Evolutionary conservation across 768 basidiomycete genomes (phyloP).

Genomic region (Neoboletus brunneissimus): DNA sequence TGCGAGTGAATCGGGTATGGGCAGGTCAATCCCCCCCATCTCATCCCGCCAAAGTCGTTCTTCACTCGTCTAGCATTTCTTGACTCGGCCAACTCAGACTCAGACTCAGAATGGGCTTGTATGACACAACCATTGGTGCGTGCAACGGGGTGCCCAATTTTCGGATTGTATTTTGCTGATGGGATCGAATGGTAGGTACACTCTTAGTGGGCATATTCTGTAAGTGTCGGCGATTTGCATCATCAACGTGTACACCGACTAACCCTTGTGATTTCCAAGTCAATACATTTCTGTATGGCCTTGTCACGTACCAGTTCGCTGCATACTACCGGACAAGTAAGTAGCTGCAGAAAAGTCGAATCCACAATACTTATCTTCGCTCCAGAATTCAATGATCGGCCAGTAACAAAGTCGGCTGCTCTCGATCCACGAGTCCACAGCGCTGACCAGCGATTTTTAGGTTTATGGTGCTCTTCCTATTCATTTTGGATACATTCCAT

Average conservation of each 20-base stretch:
- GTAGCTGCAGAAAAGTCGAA: not conserved
- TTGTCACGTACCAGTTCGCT: conserved; percentile 44
- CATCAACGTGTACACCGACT: not conserved
- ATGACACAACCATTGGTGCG: not conserved
- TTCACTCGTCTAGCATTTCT: not conserved
- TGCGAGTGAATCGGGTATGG: not conserved
- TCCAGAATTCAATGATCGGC: conserved; percentile 15
- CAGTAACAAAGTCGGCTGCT: conserved; percentile 2
- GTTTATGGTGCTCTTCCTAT: conserved; percentile 15
- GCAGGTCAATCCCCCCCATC: not conserved
- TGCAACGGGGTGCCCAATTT: not conserved
- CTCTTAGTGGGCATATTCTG: not conserved
- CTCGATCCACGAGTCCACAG: not conserved
- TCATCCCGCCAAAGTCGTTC: not conserved
- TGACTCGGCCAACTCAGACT: too few relatives aligned
- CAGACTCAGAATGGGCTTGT: not conserved
- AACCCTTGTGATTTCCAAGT: conserved; percentile 5
- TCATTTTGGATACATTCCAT: conserved; percentile 18
- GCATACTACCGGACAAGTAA: conserved; percentile 32
- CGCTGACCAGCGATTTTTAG: not conserved
- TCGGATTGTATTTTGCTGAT: not conserved
- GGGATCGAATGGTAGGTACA: not conserved
- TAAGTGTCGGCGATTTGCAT: not conserved
- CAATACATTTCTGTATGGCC: conserved; percentile 36
- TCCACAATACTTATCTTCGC: not conserved